Conservation (phyloP, 768 basidiomycete species). For the Cyathus striatus region DNA sequence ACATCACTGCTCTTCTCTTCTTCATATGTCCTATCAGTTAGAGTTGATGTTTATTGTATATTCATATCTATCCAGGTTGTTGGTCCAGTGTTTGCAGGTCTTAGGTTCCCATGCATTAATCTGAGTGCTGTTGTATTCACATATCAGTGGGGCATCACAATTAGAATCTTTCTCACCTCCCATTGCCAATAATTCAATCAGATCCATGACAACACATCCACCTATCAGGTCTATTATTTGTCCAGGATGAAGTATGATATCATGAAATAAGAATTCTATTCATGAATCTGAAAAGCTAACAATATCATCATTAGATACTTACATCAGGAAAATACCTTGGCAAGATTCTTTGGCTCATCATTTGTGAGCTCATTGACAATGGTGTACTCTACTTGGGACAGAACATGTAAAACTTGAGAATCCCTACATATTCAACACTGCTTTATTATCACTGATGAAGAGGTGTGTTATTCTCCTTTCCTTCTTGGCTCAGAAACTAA, state of each 20-base stretch:
- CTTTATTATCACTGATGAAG: slow-evolving; percentile 96
- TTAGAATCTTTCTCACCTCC: too few species aligned
- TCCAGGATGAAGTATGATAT: slow-evolving; percentile 93
- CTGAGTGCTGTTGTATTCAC: too few species aligned
- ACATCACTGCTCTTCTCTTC: too few species aligned
- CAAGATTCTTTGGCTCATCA: slow-evolving; percentile 91
- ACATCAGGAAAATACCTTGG: slow-evolving; percentile 95
- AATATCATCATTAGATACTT: slow-evolving; percentile 58
- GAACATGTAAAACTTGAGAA: slow-evolving; percentile 97
- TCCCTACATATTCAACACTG: slow-evolving; percentile 90
- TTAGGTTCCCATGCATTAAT: too few species aligned
- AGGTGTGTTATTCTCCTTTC: slow-evolving; percentile 39
- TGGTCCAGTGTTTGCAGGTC: too few species aligned
- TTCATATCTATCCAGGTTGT: too few species aligned
- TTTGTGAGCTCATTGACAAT: slow-evolving; percentile 94
- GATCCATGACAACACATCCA: too few species aligned
- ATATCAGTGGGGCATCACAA: too few species aligned
- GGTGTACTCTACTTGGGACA: slow-evolving; percentile 97
- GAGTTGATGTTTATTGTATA: too few species aligned
- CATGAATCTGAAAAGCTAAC: background rate
- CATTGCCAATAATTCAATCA: too few species aligned
- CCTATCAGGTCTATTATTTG: too few species aligned
- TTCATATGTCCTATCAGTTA: too few species aligned
- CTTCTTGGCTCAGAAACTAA: background rate
- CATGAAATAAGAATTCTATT: slow-evolving; percentile 72